Evolutionary conservation across 441 rosid species (phyloP), one percentile per base, ranked within the genome.

Genomic region (Populus hybrid): DNA sequence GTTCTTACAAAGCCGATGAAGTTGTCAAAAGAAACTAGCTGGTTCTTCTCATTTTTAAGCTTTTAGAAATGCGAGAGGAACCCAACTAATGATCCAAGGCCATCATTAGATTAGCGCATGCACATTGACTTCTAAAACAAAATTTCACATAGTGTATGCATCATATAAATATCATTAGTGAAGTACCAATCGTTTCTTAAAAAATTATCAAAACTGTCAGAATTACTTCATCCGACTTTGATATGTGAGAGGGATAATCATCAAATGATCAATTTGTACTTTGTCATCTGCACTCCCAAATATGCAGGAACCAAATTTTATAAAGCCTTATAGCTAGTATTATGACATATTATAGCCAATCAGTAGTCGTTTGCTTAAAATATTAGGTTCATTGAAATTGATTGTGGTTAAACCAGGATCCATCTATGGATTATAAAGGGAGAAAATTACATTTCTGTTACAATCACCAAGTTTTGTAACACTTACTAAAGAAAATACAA

Each of bases 221-320:
- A 24, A n/a, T 65, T 65, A 46, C 40, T 72, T 30, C 66, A 8
- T 28, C 4, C 53, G 42, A 69, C 16, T 69, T 69, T 69, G 8
- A 57, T 69, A 10, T 66, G 36, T 57, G 19, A 53, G 1, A 6
- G 63, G 28, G 35, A 30, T 73, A 18, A 73, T 40, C 14, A 5
- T 5, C 76, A 10, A 61, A 61, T 26, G 28, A 26, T 26, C n/a
- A 6, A 46, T 38, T 40, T 73, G 21, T 21, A 74, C 24, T 23
- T 9, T 36, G 70, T 32, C 12, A 26, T 28, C 36, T 12, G 79
- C 79, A 18, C 75, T 61, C 70, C 79, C 79, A 77, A 71, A 70
- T 40, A 77, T 70, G 75, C 26, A 70, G 75, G 79, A 77, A 59
- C 30, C 40, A 8, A 4, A 11, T 28, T 53, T 53, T 59, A 23